Conservation (phyloP, 306 rosid genomes). For the Alnus rubra region DNA sequence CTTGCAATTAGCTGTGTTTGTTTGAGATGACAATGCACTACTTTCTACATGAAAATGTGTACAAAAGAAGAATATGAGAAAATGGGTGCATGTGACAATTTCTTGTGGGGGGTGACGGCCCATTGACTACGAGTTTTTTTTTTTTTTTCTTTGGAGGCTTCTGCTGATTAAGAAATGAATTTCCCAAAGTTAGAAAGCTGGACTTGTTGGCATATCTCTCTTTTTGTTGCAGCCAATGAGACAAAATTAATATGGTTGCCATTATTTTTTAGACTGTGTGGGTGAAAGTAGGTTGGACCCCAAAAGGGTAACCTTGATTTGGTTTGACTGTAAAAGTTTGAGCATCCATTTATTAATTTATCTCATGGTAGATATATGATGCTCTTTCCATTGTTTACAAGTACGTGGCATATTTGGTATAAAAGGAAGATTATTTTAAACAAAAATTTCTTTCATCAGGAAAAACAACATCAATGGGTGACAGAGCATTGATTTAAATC, state of each 20-base stretch:
- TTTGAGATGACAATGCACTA: neutral
- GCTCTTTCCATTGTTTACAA: neutral
- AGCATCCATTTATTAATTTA: neutral
- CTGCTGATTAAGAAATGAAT: neutral
- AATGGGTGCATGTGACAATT: neutral
- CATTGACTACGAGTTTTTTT: conserved; percentile 19
- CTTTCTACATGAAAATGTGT: conserved; percentile 10
- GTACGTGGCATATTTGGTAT: neutral
- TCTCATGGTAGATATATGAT: neutral
- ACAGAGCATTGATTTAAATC: neutral
- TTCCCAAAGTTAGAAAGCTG: neutral
- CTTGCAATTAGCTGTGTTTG: neutral
- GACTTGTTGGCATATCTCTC: neutral
- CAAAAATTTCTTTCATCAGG: neutral
- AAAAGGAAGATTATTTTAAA: neutral
- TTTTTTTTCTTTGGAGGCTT: conserved; percentile 7
- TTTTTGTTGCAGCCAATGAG: neutral
- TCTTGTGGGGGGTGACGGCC: conserved; percentile 13
- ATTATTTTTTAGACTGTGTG: conserved; percentile 21
- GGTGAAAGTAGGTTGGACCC: neutral
- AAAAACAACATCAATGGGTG: neutral
- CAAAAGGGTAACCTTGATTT: neutral
- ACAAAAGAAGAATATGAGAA: conserved; percentile 3
- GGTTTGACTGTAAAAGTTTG: neutral
- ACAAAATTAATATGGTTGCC: conserved; percentile 11